Evolutionary conservation across 192 early-diverging fungal genomes (phyloP), one percentile per base, ranked within the genome.

Genomic region (Martensiomyces pterosporus): DNA sequence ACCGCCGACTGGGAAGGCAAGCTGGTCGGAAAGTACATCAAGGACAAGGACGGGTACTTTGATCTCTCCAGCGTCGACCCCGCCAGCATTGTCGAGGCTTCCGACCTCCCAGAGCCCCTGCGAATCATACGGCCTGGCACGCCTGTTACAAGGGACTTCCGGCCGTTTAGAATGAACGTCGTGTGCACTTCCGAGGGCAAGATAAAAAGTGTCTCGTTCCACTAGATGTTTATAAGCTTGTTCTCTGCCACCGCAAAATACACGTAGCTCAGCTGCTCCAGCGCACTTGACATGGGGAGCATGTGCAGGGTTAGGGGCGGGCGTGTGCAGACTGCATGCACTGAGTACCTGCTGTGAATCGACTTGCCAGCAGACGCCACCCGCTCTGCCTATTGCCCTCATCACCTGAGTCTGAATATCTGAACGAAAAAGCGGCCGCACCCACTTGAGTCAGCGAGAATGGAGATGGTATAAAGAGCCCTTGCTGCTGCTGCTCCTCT

Each of bases 131-230:
- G 46, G 48, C 60, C 61, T 1, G 49, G 49, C 0, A 52, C 39
- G 5, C 60, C 50, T 5, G 47, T 72, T 39, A 72, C 68, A 4
- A 47, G 60, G 41, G 67, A 71, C 44, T 33, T 64, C 44, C 39
- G 56, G 1, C 52, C 52, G 4, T 33, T 42, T 19, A 49, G 67
- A 6, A 26, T 71, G 43, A 71, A 71, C 36, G 24, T 71, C 34
- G 39, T 54, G 21, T 59, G 51, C 38, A 33, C 51, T 24, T 37
- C 42, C 12, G 21, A 46, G 1, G 60, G 52, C 36, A 4, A 25
- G 21, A 56, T 71, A 16, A 50, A 24, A 21, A 35, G 23, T 14
- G 47, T 67, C 6, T 26, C 21, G 16, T 67, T 55, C 39, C 39
- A 16, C 39, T 64, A 64, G 47, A 29, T 49, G 5, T 32, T 32